phyloP scores from a whole-genome alignment of 2,329 filamentous ascomycete genomes.

The Paramyrothecium roridum region DNA sequence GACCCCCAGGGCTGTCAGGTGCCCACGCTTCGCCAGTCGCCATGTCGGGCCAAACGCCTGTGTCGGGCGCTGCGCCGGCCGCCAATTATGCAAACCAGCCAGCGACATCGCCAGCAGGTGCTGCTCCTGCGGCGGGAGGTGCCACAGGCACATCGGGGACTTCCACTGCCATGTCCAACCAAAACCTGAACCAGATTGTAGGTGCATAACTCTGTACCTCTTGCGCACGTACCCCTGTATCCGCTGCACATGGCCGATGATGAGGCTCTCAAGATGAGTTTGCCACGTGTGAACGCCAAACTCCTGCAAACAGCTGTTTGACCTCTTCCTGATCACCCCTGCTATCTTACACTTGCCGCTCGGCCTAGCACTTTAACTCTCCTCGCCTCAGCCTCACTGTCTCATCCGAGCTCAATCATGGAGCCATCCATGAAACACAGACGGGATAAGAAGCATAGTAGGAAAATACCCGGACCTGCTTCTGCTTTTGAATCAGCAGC shows the following conservation, averaged over 20 bases:
- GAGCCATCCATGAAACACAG: too few species aligned
- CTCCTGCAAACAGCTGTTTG: not conserved
- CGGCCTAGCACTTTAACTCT: too few species aligned
- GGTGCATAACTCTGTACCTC: conserved; percentile 36
- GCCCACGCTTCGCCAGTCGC: not conserved
- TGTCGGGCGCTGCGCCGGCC: conserved; percentile 23
- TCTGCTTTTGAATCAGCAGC: too few species aligned
- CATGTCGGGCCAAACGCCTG: conserved; percentile 32
- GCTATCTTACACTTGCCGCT: too few species aligned
- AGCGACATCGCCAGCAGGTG: conserved; percentile 26
- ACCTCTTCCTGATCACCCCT: too few species aligned
- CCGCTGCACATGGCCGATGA: not conserved
- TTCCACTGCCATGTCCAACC: conserved; percentile 63
- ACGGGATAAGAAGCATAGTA: too few species aligned
- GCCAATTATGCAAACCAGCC: conserved; percentile 27
- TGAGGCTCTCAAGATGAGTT: not conserved
- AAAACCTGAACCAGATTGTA: conserved; percentile 95
- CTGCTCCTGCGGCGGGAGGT: conserved; percentile 16
- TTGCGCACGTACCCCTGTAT: conserved; percentile 3
- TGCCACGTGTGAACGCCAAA: not conserved
- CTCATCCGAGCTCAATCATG: too few species aligned
- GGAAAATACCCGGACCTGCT: too few species aligned
- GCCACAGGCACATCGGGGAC: conserved; percentile 27
- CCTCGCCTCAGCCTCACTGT: too few species aligned
- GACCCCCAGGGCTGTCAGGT: too few species aligned